Conservation (phyloP, 345 rosid species). For the Cardiospermum halicacabum region DNA sequence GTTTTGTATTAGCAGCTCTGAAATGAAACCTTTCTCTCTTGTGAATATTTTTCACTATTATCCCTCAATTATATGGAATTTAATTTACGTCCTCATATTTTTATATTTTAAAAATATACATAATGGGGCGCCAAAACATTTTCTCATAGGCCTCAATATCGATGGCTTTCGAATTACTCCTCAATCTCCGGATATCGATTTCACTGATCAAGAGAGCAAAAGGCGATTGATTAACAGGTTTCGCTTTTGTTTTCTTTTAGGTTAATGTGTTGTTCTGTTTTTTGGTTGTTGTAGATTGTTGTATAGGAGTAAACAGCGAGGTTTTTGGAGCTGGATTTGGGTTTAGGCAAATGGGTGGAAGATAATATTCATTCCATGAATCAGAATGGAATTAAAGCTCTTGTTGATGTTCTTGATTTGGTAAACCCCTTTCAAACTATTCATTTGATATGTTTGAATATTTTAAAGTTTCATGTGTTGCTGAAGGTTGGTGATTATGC, state of each 20-base stretch:
- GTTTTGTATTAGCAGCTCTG: too few species aligned
- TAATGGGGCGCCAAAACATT: too few species aligned
- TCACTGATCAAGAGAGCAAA: conserved; percentile 69
- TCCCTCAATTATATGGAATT: too few species aligned
- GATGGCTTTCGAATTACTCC: conserved; percentile 42
- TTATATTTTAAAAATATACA: too few species aligned
- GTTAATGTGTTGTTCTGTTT: background rate
- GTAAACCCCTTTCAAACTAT: conserved; percentile 29
- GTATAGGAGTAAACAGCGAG: conserved; percentile 96
- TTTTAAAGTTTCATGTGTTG: too few species aligned
- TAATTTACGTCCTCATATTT: too few species aligned
- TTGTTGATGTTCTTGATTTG: conserved; percentile 75
- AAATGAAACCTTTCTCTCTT: too few species aligned
- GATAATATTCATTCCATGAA: conserved; percentile 73
- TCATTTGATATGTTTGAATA: too few species aligned
- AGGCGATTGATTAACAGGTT: conserved; percentile 75
- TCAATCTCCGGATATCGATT: conserved; percentile 44
- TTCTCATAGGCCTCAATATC: conserved; percentile 48
- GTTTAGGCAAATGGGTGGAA: conserved; percentile 91
- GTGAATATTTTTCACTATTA: too few species aligned
- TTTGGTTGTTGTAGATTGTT: conserved; percentile 41
- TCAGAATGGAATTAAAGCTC: conserved; percentile 59
- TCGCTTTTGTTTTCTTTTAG: background rate
- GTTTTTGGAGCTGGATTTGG: conserved; percentile 84
- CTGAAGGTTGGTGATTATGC: too few species aligned